Evolutionary conservation across 192 early-diverging fungal species (phyloP).

Genomic region (Cladochytrium replicatum): DNA sequence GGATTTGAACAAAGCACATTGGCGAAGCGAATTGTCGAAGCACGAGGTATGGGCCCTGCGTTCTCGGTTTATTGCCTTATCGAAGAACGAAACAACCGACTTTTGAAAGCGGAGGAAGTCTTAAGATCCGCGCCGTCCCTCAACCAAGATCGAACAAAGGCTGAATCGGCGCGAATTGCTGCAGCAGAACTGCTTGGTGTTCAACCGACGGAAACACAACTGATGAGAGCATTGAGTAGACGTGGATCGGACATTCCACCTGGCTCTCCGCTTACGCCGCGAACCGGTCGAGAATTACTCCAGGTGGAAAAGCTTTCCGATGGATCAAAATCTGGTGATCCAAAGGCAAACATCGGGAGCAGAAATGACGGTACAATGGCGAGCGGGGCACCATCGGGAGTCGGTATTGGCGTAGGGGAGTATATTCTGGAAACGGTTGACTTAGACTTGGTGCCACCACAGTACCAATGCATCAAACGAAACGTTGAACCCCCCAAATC

Average conservation of each 20-base stretch:
- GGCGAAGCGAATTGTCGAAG: conserved; percentile 7
- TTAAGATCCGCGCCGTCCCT: no score
- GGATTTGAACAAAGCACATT: conserved; percentile 23
- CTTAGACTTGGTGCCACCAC: neutral
- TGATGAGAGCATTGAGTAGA: no score
- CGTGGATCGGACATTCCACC: no score
- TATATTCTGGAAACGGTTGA: neutral
- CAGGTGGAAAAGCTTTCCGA: neutral
- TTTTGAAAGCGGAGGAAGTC: conserved; percentile 22
- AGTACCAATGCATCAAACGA: neutral
- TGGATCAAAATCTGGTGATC: neutral
- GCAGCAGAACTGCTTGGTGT: conserved; percentile 1
- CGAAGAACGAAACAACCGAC: conserved; percentile 24
- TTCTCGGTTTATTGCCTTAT: conserved; percentile 35
- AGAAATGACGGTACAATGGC: neutral
- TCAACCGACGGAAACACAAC: no score
- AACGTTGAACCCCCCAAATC: neutral
- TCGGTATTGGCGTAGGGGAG: neutral
- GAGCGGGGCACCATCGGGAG: neutral
- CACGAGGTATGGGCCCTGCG: conserved; percentile 18
- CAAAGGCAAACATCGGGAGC: neutral
- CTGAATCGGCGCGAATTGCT: no score
- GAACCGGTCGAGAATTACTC: neutral
- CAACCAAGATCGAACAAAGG: no score
- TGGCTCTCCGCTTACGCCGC: neutral